phyloP scores from a whole-genome alignment of 2,329 filamentous ascomycete species.

The Sphaerulina musiva region DNA sequence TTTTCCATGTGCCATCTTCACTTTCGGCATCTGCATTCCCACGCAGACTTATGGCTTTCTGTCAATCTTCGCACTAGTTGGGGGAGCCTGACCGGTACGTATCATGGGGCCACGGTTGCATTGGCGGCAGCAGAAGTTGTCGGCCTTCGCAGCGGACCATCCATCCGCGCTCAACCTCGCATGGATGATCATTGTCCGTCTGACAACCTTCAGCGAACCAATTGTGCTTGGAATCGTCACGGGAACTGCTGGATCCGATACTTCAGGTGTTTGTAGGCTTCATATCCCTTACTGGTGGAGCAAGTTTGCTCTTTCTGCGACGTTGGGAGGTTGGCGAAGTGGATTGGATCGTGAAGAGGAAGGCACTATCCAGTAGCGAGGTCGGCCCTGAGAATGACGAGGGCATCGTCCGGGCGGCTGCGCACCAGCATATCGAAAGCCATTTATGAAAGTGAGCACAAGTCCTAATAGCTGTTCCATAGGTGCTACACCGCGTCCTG shows the following conservation, averaged over 20 bases:
- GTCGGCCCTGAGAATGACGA: conserved; percentile 25
- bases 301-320: conserved; percentile 49
- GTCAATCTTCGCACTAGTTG: conserved; percentile 63
- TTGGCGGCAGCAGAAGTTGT: conserved; percentile 70
- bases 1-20: conserved; percentile 56
- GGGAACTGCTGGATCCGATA: conserved; percentile 46
- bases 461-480: conserved; percentile 15
- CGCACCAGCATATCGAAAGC: conserved; percentile 25
- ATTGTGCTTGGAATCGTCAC: conserved; percentile 51
- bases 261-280: conserved; percentile 56
- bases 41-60: conserved; percentile 61
- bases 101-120: conserved; percentile 55
- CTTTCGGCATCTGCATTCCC: conserved; percentile 66
- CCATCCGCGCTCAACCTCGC: conserved; percentile 63
- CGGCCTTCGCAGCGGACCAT: conserved; percentile 61
- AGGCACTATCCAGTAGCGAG: conserved; percentile 24
- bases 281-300: conserved; percentile 55
- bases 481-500: background rate
- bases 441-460: conserved; percentile 31
- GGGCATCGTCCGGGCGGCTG: conserved; percentile 22
- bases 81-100: conserved; percentile 62
- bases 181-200: conserved; percentile 65
- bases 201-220: conserved; percentile 57
- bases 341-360: conserved; percentile 36
- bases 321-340: conserved; percentile 56